Base-by-base conservation (phyloP, 2,329 filamentous ascomycete species). In the Aureobasidium sp. region DNA sequence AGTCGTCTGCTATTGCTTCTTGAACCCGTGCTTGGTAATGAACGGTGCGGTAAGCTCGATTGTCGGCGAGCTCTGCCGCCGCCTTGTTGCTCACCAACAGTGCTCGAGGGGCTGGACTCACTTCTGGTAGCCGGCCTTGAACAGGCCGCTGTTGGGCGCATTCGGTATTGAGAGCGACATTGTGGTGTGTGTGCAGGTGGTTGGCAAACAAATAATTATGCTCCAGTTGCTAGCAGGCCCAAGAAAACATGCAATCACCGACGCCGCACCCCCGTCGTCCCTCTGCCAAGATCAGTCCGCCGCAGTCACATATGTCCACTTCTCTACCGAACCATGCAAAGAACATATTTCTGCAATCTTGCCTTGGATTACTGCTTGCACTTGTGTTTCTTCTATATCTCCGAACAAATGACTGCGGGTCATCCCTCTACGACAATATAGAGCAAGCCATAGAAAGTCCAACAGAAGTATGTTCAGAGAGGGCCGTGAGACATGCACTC, bases 151-250 rank as follows among this genome's bases (percentile, higher is more conserved):
- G 76, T 97, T 96, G 66, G 94, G 94, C 70, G 94, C 93, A 77
- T 87, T 90, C 67, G 94, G 94, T 74, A 99, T 95, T 74, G 91
- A 90, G 75, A 99, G 86, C 78, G 94, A 99, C 94, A 99, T 97
- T 70, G 25, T 62, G 49, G 49, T 41, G 20, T 44, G 20, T 44
- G 37, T 52, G 37, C 22, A 39, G n/a, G 56, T 41, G 44, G 44
- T 29, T 49, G 44, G 37, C 22, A 39, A 59, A 48, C 36, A 48
- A 59, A 59, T 44, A 36, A 44, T 36, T 36, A 25, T 51, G 15
- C 27, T 44, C 37, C 53, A 36, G 8, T n/a, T 56, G 22, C 20
- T 39, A 34, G 31, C 31, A 11, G 39, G 39, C 55, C 20, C 55
- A 25, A 41, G 57, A 51, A 60, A 51, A 60, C 45, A 51, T 60